Evolutionary conservation across 306 rosid species (phyloP), one percentile per base, ranked within the genome.

Genomic region (Sphenostylis stenocarpa): DNA sequence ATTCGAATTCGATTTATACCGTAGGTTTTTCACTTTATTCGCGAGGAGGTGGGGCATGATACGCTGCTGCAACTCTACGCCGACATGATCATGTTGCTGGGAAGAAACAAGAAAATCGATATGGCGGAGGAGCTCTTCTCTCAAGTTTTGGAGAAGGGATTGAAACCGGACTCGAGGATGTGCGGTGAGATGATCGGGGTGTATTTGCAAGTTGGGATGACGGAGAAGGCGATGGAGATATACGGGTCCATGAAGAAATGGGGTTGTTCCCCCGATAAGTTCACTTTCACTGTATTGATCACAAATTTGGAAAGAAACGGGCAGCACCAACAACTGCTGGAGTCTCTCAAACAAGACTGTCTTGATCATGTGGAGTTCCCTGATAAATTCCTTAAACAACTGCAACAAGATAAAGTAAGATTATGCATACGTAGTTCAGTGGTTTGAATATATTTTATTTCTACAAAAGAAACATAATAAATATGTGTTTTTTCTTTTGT

Each of bases 171-270:
- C 72, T 77, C 93, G 1, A 88, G 93, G 79, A 81, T 84, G 48
- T 87, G 82, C 44, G 86, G 82, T 47, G 94, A 92, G 84, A 84
- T 92, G 90, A 92, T 92, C 61, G 97, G 97, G 69, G 90, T 84
- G 16, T 92, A 92, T 76, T 14, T 90, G 63, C 80, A 70, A 63
- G 85, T 47, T 53, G 90, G 79, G 21, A 80, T 83, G 88, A 57
- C 55, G 7, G 94, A 87, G 23, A 88, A 88, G 85, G 94, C 88
- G 0, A 85, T 90, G 86, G 80, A 90, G 51, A 39, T 60, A 5
- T 92, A 86, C 47, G 67, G 57, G 28, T 70, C 76, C 39, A 90
- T 90, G 97, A 92, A 87, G 83, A 85, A 76, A 52, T 3, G 88
- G 88, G 62, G 31, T 4, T 87, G 88, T 78, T 47, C 34, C 29